Evolutionary conservation across 768 basidiomycete species (phyloP), one percentile per base, ranked within the genome.

Genomic region (Tulasnella sp.): DNA sequence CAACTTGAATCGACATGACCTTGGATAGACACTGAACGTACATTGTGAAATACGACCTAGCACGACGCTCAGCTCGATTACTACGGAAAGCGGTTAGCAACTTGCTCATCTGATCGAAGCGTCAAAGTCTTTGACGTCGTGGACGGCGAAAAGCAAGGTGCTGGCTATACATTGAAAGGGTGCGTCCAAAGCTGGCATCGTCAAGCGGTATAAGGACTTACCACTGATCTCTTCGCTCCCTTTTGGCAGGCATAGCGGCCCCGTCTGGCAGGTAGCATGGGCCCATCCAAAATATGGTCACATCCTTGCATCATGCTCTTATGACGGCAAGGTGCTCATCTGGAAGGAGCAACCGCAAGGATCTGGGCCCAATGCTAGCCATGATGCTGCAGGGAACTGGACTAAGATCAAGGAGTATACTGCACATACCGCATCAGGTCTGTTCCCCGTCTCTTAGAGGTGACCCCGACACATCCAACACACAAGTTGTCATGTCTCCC

Each of bases 51-150:
- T 41, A 42, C 10, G 26, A 15, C 41, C n/a, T 67, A 96, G 94
- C 95, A 98, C 70, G 96, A 99, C 70, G 94, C 95, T 19, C 96
- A 98, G 67, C 76, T 99, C 19, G 95, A 99, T 73, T 98, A 96
- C 77, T 96, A 96, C 67, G 94, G 93, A 32, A 92, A 93, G 71
- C 83, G 94, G 44, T 83, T 99, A 3, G 96, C 96, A 4, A 98
- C 96, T 0, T 96, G 94, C 70, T 95, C 91, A 0, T 94, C 91
- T 0, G 96, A 99, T 74, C 80, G 92, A 55, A 95, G 91, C 0
- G 86, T 99, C 63, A 88, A 91, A 67, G 84, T 98, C 9, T 98
- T 98, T 69, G 92, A 96, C 67, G 86, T 97, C 17, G 82, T 94
- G 42, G 87, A 93, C 49, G 93, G 91, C 26, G 88, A 94, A 65